Evolutionary conservation across 805 yeast genomes (phyloP), one percentile per base, ranked within the genome.

Genomic region (Yarrowia deformans): DNA sequence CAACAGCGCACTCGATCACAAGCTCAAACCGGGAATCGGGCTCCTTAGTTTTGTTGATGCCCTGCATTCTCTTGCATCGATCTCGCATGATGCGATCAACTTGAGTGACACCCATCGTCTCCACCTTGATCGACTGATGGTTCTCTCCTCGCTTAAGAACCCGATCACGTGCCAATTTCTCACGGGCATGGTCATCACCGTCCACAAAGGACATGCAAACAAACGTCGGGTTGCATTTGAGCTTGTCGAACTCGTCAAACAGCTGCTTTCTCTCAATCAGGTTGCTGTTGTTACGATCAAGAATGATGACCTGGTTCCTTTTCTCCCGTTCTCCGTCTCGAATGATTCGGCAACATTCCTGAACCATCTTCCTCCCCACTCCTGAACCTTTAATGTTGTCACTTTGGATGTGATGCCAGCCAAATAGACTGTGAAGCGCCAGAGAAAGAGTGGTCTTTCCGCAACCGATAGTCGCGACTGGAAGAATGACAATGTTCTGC

Each of bases 401-500:
- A 78, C 92, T 95, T 76, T 92, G 97, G 12, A 90, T 81, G 73
- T 88, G 90, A 0, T 85, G 88, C 89, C 97, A 89, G 0, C 88
- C 88, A 69, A 81, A 88, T 10, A 93, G 77, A 10, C 81, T 74
- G 0, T 74, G 71, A 49, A 95, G 79, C 0, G 93, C 87, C 43
- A 85, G 76, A 7, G 90, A 86, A 0, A 90, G 85, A 0, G 98
- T 92, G 0, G 98, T 93, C 76, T 95, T 95, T 8, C 99, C 99
- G 78, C 97, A 91, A 0, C 98, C 98, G 67, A 94, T 85, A 0
- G 97, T 92, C 0, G 98, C 93, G 3, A 93, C 86, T 0, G 98
- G 94, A 0, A 92, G 85, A 2, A 95, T 74, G 0, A 91, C 84
- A 75, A 86, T 89, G 72, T 29, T 6, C 2, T 32, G 23, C 8